A percentile compares a stretch with the other conserved stretches of the same genome.
These are phyloP conservation scores for Phytopythium cucurbitacearum DNA, from an alignment of 352 stramenopile species.

Conservation along the genomic window DNA sequence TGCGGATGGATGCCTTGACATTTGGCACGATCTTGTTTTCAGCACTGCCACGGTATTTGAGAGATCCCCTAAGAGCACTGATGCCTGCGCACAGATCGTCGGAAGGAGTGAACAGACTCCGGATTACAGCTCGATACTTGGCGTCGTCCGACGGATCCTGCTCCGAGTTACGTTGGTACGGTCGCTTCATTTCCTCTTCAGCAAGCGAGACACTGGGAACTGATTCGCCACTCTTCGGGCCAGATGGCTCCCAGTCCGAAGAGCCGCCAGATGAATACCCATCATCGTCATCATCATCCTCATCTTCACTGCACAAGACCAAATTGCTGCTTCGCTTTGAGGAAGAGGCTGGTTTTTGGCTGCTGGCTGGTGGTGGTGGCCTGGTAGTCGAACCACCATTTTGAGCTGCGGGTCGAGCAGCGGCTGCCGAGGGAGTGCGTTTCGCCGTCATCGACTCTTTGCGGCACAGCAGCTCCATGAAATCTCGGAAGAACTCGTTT, in stretches of 20 bases:
- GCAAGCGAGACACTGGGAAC: slow-evolving; percentile 15
- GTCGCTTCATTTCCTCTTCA: slow-evolving; percentile 25
- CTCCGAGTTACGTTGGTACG: slow-evolving; percentile 54
- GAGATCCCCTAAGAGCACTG: slow-evolving; percentile 34
- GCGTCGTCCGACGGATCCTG: slow-evolving; percentile 34
- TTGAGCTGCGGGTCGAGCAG: no score
- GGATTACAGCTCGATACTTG: slow-evolving; percentile 60
- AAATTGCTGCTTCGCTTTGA: slow-evolving; percentile 28
- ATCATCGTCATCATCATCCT: slow-evolving; percentile 55
- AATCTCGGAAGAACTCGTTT: slow-evolving; percentile 64
- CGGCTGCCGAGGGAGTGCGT: no score
- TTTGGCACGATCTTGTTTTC: slow-evolving; percentile 55
- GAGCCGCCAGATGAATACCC: slow-evolving; percentile 32
- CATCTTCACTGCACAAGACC: slow-evolving; percentile 59
- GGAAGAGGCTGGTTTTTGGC: not conserved
- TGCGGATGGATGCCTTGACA: slow-evolving; percentile 60
- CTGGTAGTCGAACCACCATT: no score
- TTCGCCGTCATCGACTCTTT: not conserved
- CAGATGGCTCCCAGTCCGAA: slow-evolving; percentile 28
- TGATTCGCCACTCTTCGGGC: slow-evolving; percentile 15
- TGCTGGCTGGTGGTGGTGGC: no score
- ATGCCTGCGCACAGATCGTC: slow-evolving; percentile 67
- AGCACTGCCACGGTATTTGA: slow-evolving; percentile 56
- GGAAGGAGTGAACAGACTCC: slow-evolving; percentile 66
- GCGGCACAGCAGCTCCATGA: slow-evolving; percentile 36